These are phyloP conservation scores for Powellomyces hirtus DNA, from an alignment of 192 early-diverging fungal species.

Conservation along the genomic window DNA sequence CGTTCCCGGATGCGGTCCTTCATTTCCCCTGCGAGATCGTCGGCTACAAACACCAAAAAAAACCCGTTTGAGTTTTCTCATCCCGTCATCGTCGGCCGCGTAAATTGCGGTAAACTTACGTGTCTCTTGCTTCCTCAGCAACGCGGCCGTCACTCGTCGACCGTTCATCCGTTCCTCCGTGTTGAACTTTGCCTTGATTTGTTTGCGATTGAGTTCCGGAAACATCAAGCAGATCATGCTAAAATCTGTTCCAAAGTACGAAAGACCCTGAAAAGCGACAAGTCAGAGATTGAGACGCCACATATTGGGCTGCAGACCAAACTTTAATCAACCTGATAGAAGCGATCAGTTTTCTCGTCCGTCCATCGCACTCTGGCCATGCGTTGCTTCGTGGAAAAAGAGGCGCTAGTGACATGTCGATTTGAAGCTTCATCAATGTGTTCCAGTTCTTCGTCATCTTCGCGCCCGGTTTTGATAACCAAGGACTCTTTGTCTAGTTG, in stretches of 20 bases:
- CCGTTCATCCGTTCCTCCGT: conserved; percentile 26
- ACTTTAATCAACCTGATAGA: conserved; percentile 25
- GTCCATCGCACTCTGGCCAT: conserved; percentile 25
- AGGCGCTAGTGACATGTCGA: conserved; percentile 25
- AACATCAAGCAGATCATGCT: conserved; percentile 36
- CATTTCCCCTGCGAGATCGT: conserved; percentile 15
- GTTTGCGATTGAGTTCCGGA: conserved; percentile 25
- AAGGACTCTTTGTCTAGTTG: conserved; percentile 19
- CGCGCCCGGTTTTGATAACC: background rate
- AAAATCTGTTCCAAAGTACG: conserved; percentile 40
- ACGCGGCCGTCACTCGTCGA: conserved; percentile 12
- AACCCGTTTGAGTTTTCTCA: background rate
- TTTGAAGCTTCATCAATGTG: conserved; percentile 29
- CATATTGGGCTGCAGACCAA: background rate
- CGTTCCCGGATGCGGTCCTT: conserved; percentile 19
- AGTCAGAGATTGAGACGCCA: background rate
- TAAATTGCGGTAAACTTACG: conserved; percentile 15
- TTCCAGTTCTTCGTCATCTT: conserved; percentile 25
- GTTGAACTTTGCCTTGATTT: conserved; percentile 36
- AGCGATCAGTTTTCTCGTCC: conserved; percentile 21
- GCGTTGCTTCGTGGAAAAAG: conserved; percentile 22
- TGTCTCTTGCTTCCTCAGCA: background rate
- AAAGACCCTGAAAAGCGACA: conserved; percentile 19
- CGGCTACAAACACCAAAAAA: background rate
- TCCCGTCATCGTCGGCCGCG: background rate